Conservation (phyloP, 2,329 filamentous ascomycete genomes). For the Fusarium sp. region DNA sequence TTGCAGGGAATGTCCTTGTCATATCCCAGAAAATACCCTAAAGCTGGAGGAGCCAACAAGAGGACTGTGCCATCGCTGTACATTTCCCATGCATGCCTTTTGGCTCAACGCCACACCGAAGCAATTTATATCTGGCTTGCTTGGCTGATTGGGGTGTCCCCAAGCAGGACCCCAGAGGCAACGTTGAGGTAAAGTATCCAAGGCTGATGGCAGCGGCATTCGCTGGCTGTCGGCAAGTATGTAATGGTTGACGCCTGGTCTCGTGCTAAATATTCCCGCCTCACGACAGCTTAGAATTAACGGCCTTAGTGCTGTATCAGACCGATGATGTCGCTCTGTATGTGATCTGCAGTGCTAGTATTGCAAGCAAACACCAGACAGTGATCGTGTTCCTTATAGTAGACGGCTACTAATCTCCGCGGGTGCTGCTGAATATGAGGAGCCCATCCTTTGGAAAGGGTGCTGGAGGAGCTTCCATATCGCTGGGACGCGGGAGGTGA, state of each 20-base stretch:
- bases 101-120: conserved; percentile 24
- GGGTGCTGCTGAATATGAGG: conserved; percentile 7
- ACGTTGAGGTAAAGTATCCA: conserved; percentile 14
- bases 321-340: conserved; percentile 32
- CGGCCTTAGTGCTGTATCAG: conserved; percentile 19
- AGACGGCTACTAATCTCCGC: conserved; percentile 8
- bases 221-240: conserved; percentile 35
- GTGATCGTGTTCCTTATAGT: conserved; percentile 3
- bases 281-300: conserved; percentile 21
- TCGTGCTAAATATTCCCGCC: conserved; percentile 37
- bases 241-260: conserved; percentile 25
- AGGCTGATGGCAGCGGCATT: conserved; percentile 21
- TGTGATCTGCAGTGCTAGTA: conserved; percentile 39
- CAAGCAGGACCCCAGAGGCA: conserved; percentile 21
- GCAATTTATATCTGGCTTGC: conserved; percentile 19
- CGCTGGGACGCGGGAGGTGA: conserved; percentile 6
- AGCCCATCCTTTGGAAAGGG: neutral
- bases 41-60: conserved; percentile 25
- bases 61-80: conserved; percentile 37
- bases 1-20: conserved; percentile 38
- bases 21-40: conserved; percentile 14
- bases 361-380: conserved; percentile 16
- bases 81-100: conserved; percentile 19
- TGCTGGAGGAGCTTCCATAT: neutral
- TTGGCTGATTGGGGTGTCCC: conserved; percentile 9